Evolutionary conservation across 2,329 filamentous ascomycete species (phyloP).

Genomic region (Ceratocystiopsis brevicomis): DNA sequence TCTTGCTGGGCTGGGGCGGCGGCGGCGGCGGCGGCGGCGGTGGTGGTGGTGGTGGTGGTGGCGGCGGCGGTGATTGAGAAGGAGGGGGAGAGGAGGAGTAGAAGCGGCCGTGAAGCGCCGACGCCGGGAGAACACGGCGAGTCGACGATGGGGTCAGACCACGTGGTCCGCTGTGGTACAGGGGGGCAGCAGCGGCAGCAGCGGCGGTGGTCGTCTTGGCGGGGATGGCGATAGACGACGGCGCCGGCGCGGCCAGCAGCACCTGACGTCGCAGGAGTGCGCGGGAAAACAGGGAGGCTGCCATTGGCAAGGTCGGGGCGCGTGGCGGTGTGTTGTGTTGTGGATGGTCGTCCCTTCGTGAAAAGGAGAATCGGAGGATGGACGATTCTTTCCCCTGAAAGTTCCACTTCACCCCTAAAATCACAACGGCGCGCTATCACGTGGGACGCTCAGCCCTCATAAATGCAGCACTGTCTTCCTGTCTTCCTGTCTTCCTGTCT

Average conservation of each 20-base stretch:
- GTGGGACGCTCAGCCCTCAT: too few species aligned
- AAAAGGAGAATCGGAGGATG: not conserved
- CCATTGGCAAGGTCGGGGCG: not conserved
- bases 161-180: not conserved
- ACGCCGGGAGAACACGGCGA: not conserved
- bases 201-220: not conserved
- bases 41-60: too few species aligned
- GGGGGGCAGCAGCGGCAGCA: not conserved
- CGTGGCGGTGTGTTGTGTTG: too few species aligned
- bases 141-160: not conserved
- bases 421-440: too few species aligned
- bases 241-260: not conserved
- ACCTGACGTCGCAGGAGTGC: constrained; percentile 2
- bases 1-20: constrained; percentile 7
- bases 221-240: not conserved
- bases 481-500: too few species aligned
- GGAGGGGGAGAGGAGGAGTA: not conserved
- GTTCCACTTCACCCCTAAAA: too few species aligned
- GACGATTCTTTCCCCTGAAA: too few species aligned
- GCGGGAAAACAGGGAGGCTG: constrained; percentile 3
- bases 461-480: too few species aligned
- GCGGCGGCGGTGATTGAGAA: not conserved
- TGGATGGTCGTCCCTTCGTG: not conserved
- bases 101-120: not conserved
- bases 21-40: constrained; percentile 6